Percentiles rank a stretch among this genome's conserved stretches.
These are phyloP conservation scores for Cutaneotrichosporon mucoides DNA, from an alignment of 1,284 basidiomycete species.

Conservation along the genomic window DNA sequence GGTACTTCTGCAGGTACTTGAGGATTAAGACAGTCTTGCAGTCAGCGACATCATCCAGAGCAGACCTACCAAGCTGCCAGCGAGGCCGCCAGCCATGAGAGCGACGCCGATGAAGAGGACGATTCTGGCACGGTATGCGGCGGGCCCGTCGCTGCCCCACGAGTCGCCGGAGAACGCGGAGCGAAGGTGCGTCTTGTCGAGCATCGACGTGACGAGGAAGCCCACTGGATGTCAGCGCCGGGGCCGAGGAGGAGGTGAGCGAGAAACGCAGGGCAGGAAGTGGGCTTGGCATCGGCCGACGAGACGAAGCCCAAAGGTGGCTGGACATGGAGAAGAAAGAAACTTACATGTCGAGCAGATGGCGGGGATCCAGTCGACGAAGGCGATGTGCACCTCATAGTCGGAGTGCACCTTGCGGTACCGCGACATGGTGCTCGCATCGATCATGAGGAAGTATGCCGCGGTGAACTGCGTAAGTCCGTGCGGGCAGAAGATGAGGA, in stretches of 20 bases:
- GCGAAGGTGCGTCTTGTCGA: constrained; percentile 87
- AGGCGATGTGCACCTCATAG: constrained; percentile 68
- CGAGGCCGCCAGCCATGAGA: constrained; percentile 90
- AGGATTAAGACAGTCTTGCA: constrained; percentile 78
- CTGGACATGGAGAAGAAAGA: too few relatives aligned
- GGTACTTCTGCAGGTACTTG: constrained; percentile 79
- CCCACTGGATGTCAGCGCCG: constrained; percentile 57
- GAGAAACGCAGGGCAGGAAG: background rate
- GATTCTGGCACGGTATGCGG: constrained; percentile 84
- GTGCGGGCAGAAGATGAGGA: constrained; percentile 20
- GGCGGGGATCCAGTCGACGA: constrained; percentile 93
- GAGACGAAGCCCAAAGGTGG: too few relatives aligned
- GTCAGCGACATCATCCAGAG: background rate
- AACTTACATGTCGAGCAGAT: constrained; percentile 70
- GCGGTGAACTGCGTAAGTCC: constrained; percentile 67
- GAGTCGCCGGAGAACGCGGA: constrained; percentile 66
- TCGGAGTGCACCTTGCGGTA: constrained; percentile 60
- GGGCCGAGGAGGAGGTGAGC: background rate
- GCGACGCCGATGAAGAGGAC: constrained; percentile 95
- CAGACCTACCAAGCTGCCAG: constrained; percentile 80
- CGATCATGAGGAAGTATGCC: constrained; percentile 93
- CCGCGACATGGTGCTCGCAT: constrained; percentile 83
- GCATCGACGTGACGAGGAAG: constrained; percentile 86
- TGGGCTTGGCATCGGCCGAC: too few relatives aligned
- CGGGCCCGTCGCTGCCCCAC: constrained; percentile 60